phyloP scores from a whole-genome alignment of 768 basidiomycete genomes.

The Rhodocollybia butyracea region DNA sequence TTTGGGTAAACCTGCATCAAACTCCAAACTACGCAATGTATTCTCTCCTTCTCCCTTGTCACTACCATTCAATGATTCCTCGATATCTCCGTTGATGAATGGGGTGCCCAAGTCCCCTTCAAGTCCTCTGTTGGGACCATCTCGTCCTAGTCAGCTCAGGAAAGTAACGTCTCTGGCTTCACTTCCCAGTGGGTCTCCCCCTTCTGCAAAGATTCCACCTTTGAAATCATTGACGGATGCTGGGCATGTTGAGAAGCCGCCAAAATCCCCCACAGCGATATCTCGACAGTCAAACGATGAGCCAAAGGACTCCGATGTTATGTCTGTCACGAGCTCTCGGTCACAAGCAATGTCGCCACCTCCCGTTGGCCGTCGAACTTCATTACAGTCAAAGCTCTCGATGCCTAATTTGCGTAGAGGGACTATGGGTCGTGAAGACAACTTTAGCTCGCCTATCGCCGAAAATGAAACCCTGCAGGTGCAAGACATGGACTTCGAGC shows the following conservation, averaged over 20 bases:
- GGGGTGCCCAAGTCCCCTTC: slow-evolving; percentile 4
- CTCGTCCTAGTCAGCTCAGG: background rate
- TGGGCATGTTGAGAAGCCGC: background rate
- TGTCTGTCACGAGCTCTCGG: slow-evolving; percentile 32
- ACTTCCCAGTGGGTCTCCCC: background rate
- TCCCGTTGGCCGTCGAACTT: slow-evolving; percentile 34
- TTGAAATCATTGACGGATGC: background rate
- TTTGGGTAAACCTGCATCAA: slow-evolving; percentile 7
- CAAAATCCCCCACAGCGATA: background rate
- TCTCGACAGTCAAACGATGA: background rate
- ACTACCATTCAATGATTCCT: background rate
- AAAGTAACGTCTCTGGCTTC: slow-evolving; percentile 7
- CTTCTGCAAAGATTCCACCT: background rate
- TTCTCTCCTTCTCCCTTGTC: background rate
- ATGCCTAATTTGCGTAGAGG: slow-evolving; percentile 62
- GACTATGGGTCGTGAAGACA: slow-evolving; percentile 29
- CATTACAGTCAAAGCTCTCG: slow-evolving; percentile 63
- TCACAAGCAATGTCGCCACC: slow-evolving; percentile 31
- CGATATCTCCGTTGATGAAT: background rate
- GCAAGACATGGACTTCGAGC: slow-evolving; percentile 79
- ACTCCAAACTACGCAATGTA: background rate
- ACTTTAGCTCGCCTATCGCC: slow-evolving; percentile 17
- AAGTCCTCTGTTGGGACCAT: slow-evolving; percentile 2
- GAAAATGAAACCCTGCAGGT: slow-evolving; percentile 66
- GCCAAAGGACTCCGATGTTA: slow-evolving; percentile 10